Evolutionary conservation across 2,329 filamentous ascomycete species (phyloP), one percentile per base, ranked within the genome.

Genomic region (Aspergillus luchuensis): DNA sequence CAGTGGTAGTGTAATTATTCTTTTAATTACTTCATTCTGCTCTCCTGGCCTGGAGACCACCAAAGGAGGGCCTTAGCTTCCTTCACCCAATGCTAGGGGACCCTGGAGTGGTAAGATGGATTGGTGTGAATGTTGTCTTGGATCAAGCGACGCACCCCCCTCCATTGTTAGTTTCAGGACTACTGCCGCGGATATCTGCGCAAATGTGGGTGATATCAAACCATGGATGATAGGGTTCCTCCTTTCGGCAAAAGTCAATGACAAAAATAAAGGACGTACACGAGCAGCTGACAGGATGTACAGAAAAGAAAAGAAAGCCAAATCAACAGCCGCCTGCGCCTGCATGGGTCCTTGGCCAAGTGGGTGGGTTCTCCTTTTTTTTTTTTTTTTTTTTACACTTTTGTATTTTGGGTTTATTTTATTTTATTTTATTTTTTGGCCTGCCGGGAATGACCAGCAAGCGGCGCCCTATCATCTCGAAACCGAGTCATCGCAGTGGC

Each of bases 1-100:
- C 7, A n/a, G 25, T 53, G 33, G 11, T 36, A 36, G 33, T 36
- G 33, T 36, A 5, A 5, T 15, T 36, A 5, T 15, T 36, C n/a
- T 36, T 36, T 5, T 28, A 6, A 8, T 7, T 33, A 23, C 38
- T n/a, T 15, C 13, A 15, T 36, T 13, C 11, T 36, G 30, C 23
- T 21, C 17, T n/a, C 33, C 51, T 41, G 19, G 3, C 8, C 39
- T 47, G 43, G 6, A 47, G 23, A 23, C 41, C 41, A 36, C 33
- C 33, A 36, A 45, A 45, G 17, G 21, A 49, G 13, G 25, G 25
- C 33, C 25, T 11, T 61, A 59, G 55, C 58, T 55, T 36, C 55
- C 58, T 51, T 57, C 45, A 10, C 52, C 45, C 50, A 30, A 63
- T 63, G 61, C 58, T 57, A 63, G 58, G 58, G 61, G 61, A 55